Evolutionary conservation across 805 yeast genomes (phyloP).

Genomic region (Pichia ethanolica): DNA sequence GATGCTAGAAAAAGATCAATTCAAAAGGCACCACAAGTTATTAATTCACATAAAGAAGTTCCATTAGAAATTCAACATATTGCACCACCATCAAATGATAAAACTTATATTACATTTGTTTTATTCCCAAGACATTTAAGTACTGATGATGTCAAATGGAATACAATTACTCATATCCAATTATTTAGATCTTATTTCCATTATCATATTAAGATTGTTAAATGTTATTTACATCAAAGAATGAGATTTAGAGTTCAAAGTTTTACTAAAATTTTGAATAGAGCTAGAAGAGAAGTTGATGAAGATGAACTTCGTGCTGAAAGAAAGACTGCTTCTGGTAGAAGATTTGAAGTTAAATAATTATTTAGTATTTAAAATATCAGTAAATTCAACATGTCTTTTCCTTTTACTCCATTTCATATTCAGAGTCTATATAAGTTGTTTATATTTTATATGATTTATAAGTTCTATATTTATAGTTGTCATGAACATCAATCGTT

Average conservation of each 20-base stretch:
- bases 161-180: slow-evolving; percentile 85
- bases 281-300: slow-evolving; percentile 91
- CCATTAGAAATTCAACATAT: slow-evolving; percentile 72
- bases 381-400: too few species aligned
- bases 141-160: slow-evolving; percentile 59
- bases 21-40: slow-evolving; percentile 97
- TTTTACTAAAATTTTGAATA: slow-evolving; percentile 87
- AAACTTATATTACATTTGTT: slow-evolving; percentile 55
- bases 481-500: too few species aligned
- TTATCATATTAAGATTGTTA: slow-evolving; percentile 96
- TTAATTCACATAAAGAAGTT: slow-evolving; percentile 84
- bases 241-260: slow-evolving; percentile 95
- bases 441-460: too few species aligned
- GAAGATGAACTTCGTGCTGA: slow-evolving; percentile 48
- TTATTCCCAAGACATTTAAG: slow-evolving; percentile 74
- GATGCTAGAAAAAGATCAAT: slow-evolving; percentile 94
- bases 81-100: slow-evolving; percentile 26
- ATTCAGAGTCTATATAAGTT: too few species aligned
- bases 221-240: slow-evolving; percentile 96
- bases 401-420: too few species aligned
- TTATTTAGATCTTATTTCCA: slow-evolving; percentile 95
- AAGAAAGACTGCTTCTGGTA: slow-evolving; percentile 66
- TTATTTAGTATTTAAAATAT: not conserved
- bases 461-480: too few species aligned
- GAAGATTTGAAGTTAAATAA: slow-evolving; percentile 45